Evolutionary conservation across 331 rosid genomes (phyloP).

Genomic region (Ulmus americana): DNA sequence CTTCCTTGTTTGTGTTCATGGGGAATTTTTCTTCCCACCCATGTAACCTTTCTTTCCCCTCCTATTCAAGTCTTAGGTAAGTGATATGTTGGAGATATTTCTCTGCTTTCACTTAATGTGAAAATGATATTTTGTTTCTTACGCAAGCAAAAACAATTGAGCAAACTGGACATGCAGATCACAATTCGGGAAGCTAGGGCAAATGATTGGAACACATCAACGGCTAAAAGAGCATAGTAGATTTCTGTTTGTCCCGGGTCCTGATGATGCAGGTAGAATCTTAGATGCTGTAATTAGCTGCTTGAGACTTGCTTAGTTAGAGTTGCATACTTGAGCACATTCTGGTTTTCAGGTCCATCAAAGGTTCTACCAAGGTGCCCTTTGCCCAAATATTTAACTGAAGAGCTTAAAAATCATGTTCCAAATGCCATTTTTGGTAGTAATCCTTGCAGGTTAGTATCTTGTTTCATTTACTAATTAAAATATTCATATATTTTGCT

Average conservation of each 20-base stretch:
- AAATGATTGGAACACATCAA: conserved; percentile 65
- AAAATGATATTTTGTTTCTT: conserved; percentile 16
- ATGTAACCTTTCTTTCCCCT: conserved; percentile 66
- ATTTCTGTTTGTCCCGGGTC: conserved; percentile 92
- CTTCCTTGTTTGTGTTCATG: conserved; percentile 86
- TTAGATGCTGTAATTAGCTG: background rate
- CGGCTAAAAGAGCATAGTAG: conserved; percentile 59
- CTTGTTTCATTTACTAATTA: conserved; percentile 8
- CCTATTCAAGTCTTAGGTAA: conserved; percentile 74
- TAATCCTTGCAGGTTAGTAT: conserved; percentile 83
- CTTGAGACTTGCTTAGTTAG: background rate
- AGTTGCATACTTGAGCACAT: background rate
- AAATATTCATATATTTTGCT: background rate
- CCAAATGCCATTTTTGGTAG: conserved; percentile 82
- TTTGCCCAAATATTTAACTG: conserved; percentile 73
- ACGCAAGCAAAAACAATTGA: conserved; percentile 15
- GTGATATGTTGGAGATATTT: conserved; percentile 9
- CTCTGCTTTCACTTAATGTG: background rate
- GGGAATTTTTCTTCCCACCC: conserved; percentile 87
- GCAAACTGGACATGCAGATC: conserved; percentile 37
- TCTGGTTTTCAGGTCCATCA: conserved; percentile 54
- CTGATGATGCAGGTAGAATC: conserved; percentile 80
- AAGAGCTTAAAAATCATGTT: conserved; percentile 68
- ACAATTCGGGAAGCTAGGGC: conserved; percentile 83
- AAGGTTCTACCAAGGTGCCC: conserved; percentile 67